Evolutionary conservation across 495 filamentous ascomycete genomes (phyloP), one percentile per base, ranked within the genome.

Genomic region (Penicillium silybi): DNA sequence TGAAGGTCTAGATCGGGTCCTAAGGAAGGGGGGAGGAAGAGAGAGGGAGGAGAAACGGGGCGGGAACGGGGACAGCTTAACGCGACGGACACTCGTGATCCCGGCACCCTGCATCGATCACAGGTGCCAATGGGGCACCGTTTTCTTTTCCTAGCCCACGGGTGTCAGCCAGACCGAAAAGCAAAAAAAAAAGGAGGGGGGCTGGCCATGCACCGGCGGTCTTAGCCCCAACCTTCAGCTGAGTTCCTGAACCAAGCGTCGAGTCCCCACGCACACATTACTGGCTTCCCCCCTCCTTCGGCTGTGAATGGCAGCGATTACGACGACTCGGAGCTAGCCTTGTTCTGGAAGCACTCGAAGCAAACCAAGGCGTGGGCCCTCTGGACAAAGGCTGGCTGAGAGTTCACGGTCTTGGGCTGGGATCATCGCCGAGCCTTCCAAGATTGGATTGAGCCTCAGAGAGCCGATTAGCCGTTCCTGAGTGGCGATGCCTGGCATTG

Each of bases 61-160:
- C 29, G 6, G 29, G 29, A 13, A 42, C 58, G 58, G 62, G 55
- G 57, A 59, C 59, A 50, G 56, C 55, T 57, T 59, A 46, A 54
- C 48, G 52, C 47, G 52, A 64, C 41, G 52, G 48, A 62, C 53
- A 46, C 50, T 52, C 48, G 49, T 56, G 50, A 50, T 59, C 53
- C 50, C 39, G 61, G 48, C 69, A 68, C 69, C 67, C 69, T 72
- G 65, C 69, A 69, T 69, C 66, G 63, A 72, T 71, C 65, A 65
- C 45, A 46, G 43, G 15, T 32, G 48, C 62, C 63, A 44, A 53
- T 63, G 59, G 48, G 8, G 13, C 57, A 58, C 56, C 55, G 57
- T 32, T 63, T 63, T 50, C 52, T 43, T 53, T 51, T 44, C 50
- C 46, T 56, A 2, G 48, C 62, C 58, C 53, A 61, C 50, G 29